Evolutionary conservation across 2,329 filamentous ascomycete species (phyloP).

Genomic region (Pleomassaria siparia): DNA sequence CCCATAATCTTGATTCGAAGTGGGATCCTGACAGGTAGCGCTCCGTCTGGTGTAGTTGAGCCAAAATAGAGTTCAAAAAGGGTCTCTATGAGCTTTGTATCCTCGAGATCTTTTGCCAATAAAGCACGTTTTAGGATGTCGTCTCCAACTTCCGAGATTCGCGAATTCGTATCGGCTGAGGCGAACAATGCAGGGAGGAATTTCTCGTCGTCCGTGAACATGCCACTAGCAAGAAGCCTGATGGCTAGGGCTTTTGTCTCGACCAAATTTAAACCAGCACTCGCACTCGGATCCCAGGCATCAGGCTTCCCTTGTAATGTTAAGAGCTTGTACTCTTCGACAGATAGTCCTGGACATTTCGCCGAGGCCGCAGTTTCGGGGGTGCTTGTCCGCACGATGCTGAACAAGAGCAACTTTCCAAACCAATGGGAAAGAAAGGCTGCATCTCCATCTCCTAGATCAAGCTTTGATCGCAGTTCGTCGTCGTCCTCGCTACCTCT

Average conservation of each 20-base stretch:
- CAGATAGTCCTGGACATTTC: constrained; percentile 63
- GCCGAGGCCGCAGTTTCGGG: constrained; percentile 42
- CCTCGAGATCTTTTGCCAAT: constrained; percentile 70
- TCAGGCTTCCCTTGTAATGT: constrained; percentile 67
- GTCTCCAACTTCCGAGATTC: constrained; percentile 81
- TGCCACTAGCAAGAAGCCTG: constrained; percentile 76
- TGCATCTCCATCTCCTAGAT: constrained; percentile 71
- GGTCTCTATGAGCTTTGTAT: constrained; percentile 60
- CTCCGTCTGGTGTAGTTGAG: constrained; percentile 42
- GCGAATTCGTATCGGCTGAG: constrained; percentile 77
- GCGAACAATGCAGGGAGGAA: constrained; percentile 84
- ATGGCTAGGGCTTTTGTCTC: constrained; percentile 71
- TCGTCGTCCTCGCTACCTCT: constrained; percentile 79
- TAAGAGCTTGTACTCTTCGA: constrained; percentile 69
- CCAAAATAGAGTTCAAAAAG: constrained; percentile 75
- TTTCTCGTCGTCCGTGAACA: constrained; percentile 80
- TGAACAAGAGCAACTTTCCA: constrained; percentile 72
- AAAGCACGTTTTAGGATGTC: constrained; percentile 81
- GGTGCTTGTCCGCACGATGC: constrained; percentile 39
- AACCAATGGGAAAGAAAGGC: constrained; percentile 74
- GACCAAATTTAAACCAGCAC: constrained; percentile 65
- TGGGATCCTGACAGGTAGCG: constrained; percentile 57
- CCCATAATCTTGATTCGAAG: constrained; percentile 76
- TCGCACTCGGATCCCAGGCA: constrained; percentile 64
- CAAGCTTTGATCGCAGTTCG: constrained; percentile 65